Conservation (phyloP, 805 yeast species). For the Scheffersomyces ergatensis region DNA sequence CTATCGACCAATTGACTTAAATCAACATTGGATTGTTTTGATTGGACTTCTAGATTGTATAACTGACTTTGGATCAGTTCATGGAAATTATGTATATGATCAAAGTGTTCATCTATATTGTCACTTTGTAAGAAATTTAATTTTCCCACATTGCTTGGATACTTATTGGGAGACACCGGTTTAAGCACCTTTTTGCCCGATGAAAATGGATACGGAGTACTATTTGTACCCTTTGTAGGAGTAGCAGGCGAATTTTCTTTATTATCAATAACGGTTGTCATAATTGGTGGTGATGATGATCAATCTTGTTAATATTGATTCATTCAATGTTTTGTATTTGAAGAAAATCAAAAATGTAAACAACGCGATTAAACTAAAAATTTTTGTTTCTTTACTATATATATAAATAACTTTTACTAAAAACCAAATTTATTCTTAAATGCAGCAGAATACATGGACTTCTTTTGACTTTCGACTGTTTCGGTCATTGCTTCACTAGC, state of each 20-base stretch:
- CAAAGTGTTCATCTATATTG: conserved; percentile 32
- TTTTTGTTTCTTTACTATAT: neutral
- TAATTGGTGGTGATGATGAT: too few relatives aligned
- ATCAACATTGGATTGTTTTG: conserved; percentile 35
- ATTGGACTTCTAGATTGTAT: conserved; percentile 26
- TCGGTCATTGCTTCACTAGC: conserved; percentile 55
- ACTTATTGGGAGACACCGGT: conserved; percentile 27
- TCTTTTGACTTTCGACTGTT: conserved; percentile 47
- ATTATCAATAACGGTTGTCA: neutral
- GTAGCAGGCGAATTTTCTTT: conserved; percentile 6
- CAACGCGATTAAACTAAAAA: neutral
- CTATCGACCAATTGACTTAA: conserved; percentile 35
- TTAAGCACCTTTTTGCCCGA: conserved; percentile 13
- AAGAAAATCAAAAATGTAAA: conserved; percentile 1
- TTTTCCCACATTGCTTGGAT: conserved; percentile 15
- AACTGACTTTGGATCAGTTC: conserved; percentile 26
- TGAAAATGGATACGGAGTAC: neutral
- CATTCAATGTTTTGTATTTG: too few relatives aligned
- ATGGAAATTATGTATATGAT: conserved; percentile 24
- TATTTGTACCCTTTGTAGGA: neutral
- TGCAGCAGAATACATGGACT: conserved; percentile 49
- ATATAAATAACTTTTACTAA: conserved; percentile 12
- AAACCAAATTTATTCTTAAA: conserved; percentile 54
- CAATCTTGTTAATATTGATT: too few relatives aligned
- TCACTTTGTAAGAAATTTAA: conserved; percentile 30